phyloP scores from a whole-genome alignment of 495 filamentous ascomycete species.

The Aspergillus sclerotiicarbonarius region DNA sequence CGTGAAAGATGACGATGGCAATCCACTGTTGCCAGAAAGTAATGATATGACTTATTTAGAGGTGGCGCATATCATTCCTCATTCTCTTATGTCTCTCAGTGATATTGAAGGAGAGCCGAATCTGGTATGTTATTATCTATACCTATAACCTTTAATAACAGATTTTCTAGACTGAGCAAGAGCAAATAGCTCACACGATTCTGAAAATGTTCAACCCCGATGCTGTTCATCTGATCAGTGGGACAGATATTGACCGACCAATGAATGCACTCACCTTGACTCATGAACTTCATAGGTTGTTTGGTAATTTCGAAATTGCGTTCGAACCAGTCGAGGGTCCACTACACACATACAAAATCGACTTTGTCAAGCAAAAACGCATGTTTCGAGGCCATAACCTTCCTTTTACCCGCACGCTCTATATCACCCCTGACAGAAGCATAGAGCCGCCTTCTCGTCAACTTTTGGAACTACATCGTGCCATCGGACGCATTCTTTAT shows the following conservation, averaged over 20 bases:
- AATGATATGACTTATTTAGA: constrained; percentile 2
- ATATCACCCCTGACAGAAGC: constrained; percentile 22
- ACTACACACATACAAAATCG: constrained; percentile 22
- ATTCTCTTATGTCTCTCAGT: constrained; percentile 9
- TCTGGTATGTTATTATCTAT: constrained; percentile 9
- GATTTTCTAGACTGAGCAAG: not conserved
- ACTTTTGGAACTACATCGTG: constrained; percentile 29
- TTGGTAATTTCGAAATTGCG: constrained; percentile 10
- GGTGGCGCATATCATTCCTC: constrained; percentile 18
- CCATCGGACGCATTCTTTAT: constrained; percentile 36
- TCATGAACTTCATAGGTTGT: not conserved
- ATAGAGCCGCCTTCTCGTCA: constrained; percentile 31
- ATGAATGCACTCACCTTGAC: constrained; percentile 12
- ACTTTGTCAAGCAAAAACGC: constrained; percentile 6
- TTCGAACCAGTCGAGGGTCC: constrained; percentile 3
- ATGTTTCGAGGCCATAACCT: constrained; percentile 1
- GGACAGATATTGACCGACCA: constrained; percentile 5
- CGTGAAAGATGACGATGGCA: constrained; percentile 13
- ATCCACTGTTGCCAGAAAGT: constrained; percentile 5
- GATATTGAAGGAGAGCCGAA: not conserved
- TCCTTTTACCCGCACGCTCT: constrained; percentile 25
- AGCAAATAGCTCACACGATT: constrained; percentile 8
- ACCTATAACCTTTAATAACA: not conserved
- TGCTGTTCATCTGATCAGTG: constrained; percentile 5
- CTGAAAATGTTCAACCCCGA: constrained; percentile 8